Base-by-base conservation (phyloP, 306 rosid species). In the Phaseolus lunatus region DNA sequence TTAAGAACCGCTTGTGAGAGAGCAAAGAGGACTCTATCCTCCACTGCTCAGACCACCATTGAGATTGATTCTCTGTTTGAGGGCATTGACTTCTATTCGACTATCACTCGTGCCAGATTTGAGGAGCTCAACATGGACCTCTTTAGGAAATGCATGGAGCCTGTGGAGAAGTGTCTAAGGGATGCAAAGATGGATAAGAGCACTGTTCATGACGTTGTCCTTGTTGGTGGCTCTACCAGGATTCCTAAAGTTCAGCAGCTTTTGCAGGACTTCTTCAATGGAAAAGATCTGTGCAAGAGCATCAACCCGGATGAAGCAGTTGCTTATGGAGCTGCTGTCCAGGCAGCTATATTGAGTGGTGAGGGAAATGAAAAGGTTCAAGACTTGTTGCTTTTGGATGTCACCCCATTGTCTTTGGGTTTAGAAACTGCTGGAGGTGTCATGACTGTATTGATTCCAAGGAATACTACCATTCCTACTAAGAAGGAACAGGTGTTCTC, bases 181-280 rank as follows among this genome's bases (percentile, higher is more conserved):
- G 94, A 87, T 82, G 91, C 94, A 0, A 89, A 91, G 87, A 91
- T 91, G 96, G 96, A 89, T 81, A 91, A 91, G 86, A 91, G 90
- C 81, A 70, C 18, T 0, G 75, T 92, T 15, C 95, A 92, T 44
- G 95, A 92, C 72, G 92, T 83, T 5, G 95, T 92, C 13, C 95
- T 92, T 78, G 97, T 92, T 2, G 95, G 97, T 39, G 97, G 97
- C 35, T 92, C 97, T 0, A 92, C 93, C 1, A 88, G 97, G 47
- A 92, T 92, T 85, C 97, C 93, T 0, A 90, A 90, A 23, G 97
- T 90, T 13, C 95, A 92, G 74, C 93, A 90, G 43, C 57, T 92
- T 8, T 62, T 92, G 86, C 97, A 92, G 69, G 95, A 90, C 37
- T 92, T 92, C 75, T 92, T 92, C 79, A 90, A 92, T n/a, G 97